These are phyloP conservation scores for Suhomyces atakaporum DNA, from an alignment of 1,139 yeast species.

Conservation along the genomic window DNA sequence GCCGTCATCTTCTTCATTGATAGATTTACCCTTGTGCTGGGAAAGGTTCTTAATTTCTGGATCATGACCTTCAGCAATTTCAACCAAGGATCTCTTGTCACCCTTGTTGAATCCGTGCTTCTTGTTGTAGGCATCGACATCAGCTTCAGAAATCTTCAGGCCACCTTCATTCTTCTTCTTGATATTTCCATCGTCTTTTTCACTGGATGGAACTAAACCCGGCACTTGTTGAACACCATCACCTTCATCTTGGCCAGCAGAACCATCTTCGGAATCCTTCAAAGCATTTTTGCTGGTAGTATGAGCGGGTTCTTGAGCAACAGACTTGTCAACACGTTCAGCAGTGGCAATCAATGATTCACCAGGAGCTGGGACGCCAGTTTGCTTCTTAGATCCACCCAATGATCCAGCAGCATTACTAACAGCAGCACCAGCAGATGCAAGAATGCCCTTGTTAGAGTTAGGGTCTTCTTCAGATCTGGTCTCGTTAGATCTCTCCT, in stretches of 20 bases:
- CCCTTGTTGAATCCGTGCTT: constrained; percentile 27
- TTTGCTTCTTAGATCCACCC: constrained; percentile 5
- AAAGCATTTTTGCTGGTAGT: constrained; percentile 9
- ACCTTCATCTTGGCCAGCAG: constrained; percentile 2
- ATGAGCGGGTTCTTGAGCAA: constrained; percentile 24
- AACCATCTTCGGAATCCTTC: constrained; percentile 3
- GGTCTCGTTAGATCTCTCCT: not conserved
- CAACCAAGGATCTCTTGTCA: constrained; percentile 30
- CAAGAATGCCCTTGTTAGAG: constrained; percentile 7
- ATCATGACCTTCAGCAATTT: constrained; percentile 29
- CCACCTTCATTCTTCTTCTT: constrained; percentile 10
- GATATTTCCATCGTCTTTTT: constrained; percentile 8
- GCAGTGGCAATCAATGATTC: constrained; percentile 28
- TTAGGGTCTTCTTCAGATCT: not conserved
- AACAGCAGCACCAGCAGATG: constrained; percentile 15
- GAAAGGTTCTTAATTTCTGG: constrained; percentile 23
- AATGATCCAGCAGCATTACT: constrained; percentile 15
- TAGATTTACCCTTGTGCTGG: constrained; percentile 18
- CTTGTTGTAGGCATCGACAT: constrained; percentile 30
- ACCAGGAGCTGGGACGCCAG: constrained; percentile 12
- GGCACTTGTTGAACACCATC: constrained; percentile 17
- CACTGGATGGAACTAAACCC: constrained; percentile 11
- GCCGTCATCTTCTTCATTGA: constrained; percentile 13
- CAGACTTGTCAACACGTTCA: constrained; percentile 23
- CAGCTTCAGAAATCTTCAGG: constrained; percentile 20